Evolutionary conservation across 1,284 basidiomycete genomes (phyloP).

Genomic region (Tilletia caries): DNA sequence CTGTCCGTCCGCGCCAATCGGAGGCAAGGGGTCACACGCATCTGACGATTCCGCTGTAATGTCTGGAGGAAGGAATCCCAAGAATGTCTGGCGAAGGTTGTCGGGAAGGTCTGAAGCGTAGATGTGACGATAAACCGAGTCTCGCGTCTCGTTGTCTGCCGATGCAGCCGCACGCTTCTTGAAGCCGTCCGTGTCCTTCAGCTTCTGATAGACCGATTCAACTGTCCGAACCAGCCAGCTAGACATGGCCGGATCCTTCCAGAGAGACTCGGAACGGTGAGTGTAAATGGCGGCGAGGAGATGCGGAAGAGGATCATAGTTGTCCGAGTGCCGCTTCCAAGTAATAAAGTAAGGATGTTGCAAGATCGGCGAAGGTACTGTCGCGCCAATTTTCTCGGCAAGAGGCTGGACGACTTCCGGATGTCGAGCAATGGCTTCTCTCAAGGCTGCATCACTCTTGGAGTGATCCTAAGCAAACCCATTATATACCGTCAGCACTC

Average conservation of each 20-base stretch:
- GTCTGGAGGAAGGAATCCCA: slow-evolving; percentile 38
- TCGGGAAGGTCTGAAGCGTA: slow-evolving; percentile 50
- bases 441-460: slow-evolving; percentile 26
- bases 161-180: background rate
- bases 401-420: slow-evolving; percentile 38
- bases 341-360: background rate
- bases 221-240: slow-evolving; percentile 38
- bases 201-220: slow-evolving; percentile 19
- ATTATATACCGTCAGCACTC: background rate
- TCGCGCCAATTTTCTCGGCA: slow-evolving; percentile 32
- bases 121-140: slow-evolving; percentile 48
- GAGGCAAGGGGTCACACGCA: slow-evolving; percentile 48
- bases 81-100: slow-evolving; percentile 37
- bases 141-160: slow-evolving; percentile 26
- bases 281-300: slow-evolving; percentile 47
- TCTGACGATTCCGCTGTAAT: slow-evolving; percentile 43
- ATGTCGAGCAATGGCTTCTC: slow-evolving; percentile 37
- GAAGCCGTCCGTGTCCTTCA: slow-evolving; percentile 4
- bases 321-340: slow-evolving; percentile 21
- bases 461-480: background rate
- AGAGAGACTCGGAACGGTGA: slow-evolving; percentile 41
- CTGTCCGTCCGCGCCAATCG: slow-evolving; percentile 21
- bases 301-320: slow-evolving; percentile 15
- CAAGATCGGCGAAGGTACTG: slow-evolving; percentile 21
- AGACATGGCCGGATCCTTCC: slow-evolving; percentile 39